A percentile compares a stretch with the other conserved stretches of the same genome.
Conservation (phyloP, 2,329 filamentous ascomycete species). For the Chaetoscypha palmicola region DNA sequence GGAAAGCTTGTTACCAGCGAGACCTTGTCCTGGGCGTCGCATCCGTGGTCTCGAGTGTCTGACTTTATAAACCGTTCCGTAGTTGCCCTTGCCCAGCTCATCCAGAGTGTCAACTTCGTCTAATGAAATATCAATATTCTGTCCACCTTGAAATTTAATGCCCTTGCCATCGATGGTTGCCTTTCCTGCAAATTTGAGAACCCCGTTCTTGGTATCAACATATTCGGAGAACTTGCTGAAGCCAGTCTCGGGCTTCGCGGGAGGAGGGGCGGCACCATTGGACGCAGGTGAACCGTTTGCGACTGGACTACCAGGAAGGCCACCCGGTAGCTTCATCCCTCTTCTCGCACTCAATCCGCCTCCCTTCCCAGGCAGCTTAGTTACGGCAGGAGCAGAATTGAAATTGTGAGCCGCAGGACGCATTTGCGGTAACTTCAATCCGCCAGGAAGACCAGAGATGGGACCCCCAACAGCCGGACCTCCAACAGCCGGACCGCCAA, state of each 20-base stretch:
- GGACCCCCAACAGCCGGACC: slow-evolving; percentile 30
- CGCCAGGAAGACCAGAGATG: slow-evolving; percentile 36
- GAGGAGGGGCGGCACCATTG: slow-evolving; percentile 15
- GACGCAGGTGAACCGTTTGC: slow-evolving; percentile 15
- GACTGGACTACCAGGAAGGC: slow-evolving; percentile 22
- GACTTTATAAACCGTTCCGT: slow-evolving; percentile 96
- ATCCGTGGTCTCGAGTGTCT: slow-evolving; percentile 64
- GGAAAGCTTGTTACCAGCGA: slow-evolving; percentile 37
- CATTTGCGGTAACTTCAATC: slow-evolving; percentile 37
- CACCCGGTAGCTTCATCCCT: slow-evolving; percentile 52
- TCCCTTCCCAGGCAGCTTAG: slow-evolving; percentile 36
- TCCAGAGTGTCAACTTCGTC: slow-evolving; percentile 92
- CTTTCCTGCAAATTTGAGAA: slow-evolving; percentile 86
- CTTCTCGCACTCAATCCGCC: slow-evolving; percentile 65
- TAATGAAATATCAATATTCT: slow-evolving; percentile 85
- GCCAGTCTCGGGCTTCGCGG: slow-evolving; percentile 23
- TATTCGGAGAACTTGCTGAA: slow-evolving; percentile 71
- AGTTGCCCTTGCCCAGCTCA: slow-evolving; percentile 95
- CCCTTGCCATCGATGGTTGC: slow-evolving; percentile 83
- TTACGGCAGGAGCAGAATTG: slow-evolving; percentile 45
- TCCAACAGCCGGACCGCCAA: slow-evolving; percentile 12
- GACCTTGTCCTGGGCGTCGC: slow-evolving; percentile 52
- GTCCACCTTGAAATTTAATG: slow-evolving; percentile 86
- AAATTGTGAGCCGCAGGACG: slow-evolving; percentile 39
- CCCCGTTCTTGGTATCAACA: slow-evolving; percentile 86